Base-by-base conservation (phyloP, 805 yeast species). In the Saturnispora ahearnii region DNA sequence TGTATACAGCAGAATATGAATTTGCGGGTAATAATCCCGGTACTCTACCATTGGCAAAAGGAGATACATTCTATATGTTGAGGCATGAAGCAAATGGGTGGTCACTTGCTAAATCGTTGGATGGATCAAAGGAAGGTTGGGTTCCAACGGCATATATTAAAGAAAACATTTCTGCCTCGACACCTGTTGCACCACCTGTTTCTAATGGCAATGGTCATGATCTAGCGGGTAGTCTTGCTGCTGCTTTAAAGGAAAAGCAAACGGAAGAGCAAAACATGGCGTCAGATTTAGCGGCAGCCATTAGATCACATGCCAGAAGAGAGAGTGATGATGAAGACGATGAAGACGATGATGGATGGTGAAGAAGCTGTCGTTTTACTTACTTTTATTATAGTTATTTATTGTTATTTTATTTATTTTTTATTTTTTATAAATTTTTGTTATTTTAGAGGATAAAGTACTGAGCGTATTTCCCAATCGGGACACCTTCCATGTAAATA, bases 71-170 rank as follows among this genome's bases (percentile, higher is more conserved):
- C 34, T 79, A 79, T 53, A 79, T 93, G 32, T 69, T 81, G 3
- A 82, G 77, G 60, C 80, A 84, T 55, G 87, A 84, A 51, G 81
- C 82, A 43, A 90, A 87, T 54, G 96, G 96, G 15, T 93, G 99
- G 99, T 91, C 96, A 59, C 73, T 93, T 51, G 97, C 89, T 9
- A 85, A 84, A 63, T 73, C 79, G 32, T 64, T 83, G 53, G 90
- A 84, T 60, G 93, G 86, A 38, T 62, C 82, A 1, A 77, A 72
- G 50, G 93, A 89, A 64, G 99, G 99, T 5, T 93, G 99, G 99
- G 91, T 93, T 11, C 99, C 99, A 12, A 84, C 93, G 22, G 86
- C 90, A n/a, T 93, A 90, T 63, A 79, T 91, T 60, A 80, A 73
- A 21, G 79, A 78, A 53, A 21, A 24, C 13, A 18, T 18, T 13